phyloP scores from a whole-genome alignment of 78 protist genomes.

The Dictyostelium discoideum region dicty_2.7 NC_007088.5:5446501-5447000 shows the following conservation, averaged over 20 bases:
- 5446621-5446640: conserved; percentile 31
- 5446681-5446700: background rate
- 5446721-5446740: conserved; percentile 9
- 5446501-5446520: background rate
- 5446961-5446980: background rate
- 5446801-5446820: conserved; percentile 18
- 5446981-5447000: background rate
- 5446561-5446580: conserved; percentile 47
- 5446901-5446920: background rate
- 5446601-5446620: conserved; percentile 61
- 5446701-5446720: conserved; percentile 62
- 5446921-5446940: background rate
- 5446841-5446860: conserved; percentile 39
- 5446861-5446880: conserved; percentile 29
- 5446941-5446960: conserved; percentile 1
- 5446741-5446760: conserved; percentile 42
- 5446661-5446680: background rate
- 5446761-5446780: conserved; percentile 44
- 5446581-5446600: conserved; percentile 66
- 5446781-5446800: conserved; percentile 46
- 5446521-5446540: background rate
- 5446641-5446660: conserved; percentile 14
- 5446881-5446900: background rate
- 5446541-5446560: background rate
- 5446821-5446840: conserved; percentile 16